A percentile compares a stretch with the other conserved stretches of the same genome.
Conservation (phyloP, 768 basidiomycete genomes). For the Dictyophora rubrovolvata region DNA sequence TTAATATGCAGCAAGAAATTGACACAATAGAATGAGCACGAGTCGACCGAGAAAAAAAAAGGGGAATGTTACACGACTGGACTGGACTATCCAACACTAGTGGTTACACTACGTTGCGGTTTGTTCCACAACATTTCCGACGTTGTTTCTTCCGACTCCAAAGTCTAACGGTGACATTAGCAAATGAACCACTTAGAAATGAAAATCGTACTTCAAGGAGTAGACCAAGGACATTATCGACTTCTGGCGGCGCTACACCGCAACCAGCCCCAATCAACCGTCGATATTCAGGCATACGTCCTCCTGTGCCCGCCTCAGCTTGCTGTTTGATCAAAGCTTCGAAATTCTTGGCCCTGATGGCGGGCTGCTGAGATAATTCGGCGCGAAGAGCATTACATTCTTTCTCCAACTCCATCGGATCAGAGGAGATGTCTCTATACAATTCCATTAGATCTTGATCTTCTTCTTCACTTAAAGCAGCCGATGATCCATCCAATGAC, state of each 20-base stretch:
- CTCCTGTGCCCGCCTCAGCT: slow-evolving; percentile 83
- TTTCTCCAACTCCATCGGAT: slow-evolving; percentile 40
- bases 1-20: neutral
- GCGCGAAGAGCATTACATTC: slow-evolving; percentile 53
- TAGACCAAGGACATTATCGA: slow-evolving; percentile 78
- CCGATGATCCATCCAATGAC: slow-evolving; percentile 28
- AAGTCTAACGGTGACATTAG: slow-evolving; percentile 37
- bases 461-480: slow-evolving; percentile 1
- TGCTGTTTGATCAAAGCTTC: slow-evolving; percentile 71
- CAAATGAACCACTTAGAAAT: slow-evolving; percentile 6
- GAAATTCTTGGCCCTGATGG: slow-evolving; percentile 62
- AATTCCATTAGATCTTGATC: slow-evolving; percentile 44
- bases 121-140: slow-evolving; percentile 20
- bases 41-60: neutral
- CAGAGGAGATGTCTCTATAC: slow-evolving; percentile 46
- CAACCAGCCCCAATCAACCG: slow-evolving; percentile 84
- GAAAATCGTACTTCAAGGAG: slow-evolving; percentile 61
- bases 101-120: neutral
- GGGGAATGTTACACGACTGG: neutral
- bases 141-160: slow-evolving; percentile 75
- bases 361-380: slow-evolving; percentile 55
- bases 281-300: slow-evolving; percentile 82
- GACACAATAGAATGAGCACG: neutral
- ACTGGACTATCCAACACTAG: neutral
- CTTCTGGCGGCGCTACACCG: slow-evolving; percentile 76